Evolutionary conservation across 1,284 basidiomycete species (phyloP), one percentile per base, ranked within the genome.

Genomic region (Sporisorium exsertum): DNA sequence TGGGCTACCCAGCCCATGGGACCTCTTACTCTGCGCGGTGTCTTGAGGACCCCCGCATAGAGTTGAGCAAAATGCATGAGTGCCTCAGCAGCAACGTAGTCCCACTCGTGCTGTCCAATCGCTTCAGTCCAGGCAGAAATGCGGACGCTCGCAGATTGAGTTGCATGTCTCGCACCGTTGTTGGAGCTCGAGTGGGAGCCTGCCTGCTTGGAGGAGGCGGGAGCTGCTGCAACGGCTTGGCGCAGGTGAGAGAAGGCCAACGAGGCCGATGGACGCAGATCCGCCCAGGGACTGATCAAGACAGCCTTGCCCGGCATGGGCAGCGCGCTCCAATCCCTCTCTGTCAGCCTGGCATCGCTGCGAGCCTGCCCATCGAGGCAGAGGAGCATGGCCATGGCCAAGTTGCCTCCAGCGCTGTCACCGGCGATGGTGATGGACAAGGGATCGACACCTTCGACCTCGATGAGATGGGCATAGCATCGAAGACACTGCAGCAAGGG

Each of bases 31-130:
- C 84, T 63, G 22, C 84, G 70, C 7, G 84, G 84, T 10, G 70
- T 73, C 16, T 71, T 53, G 46, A 85, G 66, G 0, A 81, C 74
- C 46, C 81, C 81, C 5, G 83, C 66, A 43, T 85, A 85, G 27
- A 84, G 72, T 66, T 85, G 82, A 35, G 84, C 83, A 51, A 83
- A 85, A 51, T 85, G 84, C 58, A 81, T 71, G 7, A 85, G 75
- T 29, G 81, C 71, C 51, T 83, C 83, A 5, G 80, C 70, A 13
- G 82, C 71, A 20, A 85, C 78, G 50, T 82, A 84, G 49, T 85
- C 84, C 79, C 79, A 81, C 29, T 81, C 78, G 58, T 78, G 79
- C 40, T 73, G 67, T 3, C 72, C 68, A 22, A 79, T 68, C 1
- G 75, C 78, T 42, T 79, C 75, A 6, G 78, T 77, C 78, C 78